Base-by-base conservation (phyloP, 768 basidiomycete genomes). In the Ramaria sp. region DNA sequence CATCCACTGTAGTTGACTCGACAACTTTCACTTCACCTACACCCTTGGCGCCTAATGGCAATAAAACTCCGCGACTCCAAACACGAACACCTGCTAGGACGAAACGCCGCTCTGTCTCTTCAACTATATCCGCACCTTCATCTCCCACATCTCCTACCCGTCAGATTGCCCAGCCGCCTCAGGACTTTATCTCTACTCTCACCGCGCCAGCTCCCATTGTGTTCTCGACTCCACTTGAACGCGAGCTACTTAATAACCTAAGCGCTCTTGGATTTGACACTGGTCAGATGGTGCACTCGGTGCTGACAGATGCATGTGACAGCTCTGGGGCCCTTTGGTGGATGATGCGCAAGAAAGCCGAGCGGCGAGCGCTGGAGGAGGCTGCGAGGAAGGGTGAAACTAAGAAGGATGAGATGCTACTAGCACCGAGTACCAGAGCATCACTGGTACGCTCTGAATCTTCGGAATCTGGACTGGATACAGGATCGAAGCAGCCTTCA, bases 61-160 rank as follows among this genome's bases (percentile, higher is more conserved):
- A 64, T 2, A 71, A 63, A 58, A 61, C 68, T 13, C 78, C 88
- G 25, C 82, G 84, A 27, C 71, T 78, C 59, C 82, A 90, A 3
- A 71, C 82, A 22, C 87, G 94, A 10, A 99, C 95, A 0, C 95
- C 95, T 3, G 91, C 85, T 3, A 81, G 94, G 10, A 98, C 95
- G 2, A 99, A 99, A 66, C 84, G 95, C 3, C 86, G 95, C 22
- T 96, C 93, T 1, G 85, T 97, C 5, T 95, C 93, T 1, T 95
- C 92, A 1, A 84, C 82, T 6, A 71, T 91, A 57, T 87, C 86
- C 30, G 81, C 85, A 49, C 71, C 76, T 9, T 71, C 71, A 9
- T 78, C 80, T 0, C 75, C 78, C 1, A 69, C 69, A 0, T 65
- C 66, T 3, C 80, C 83, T 16, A 81, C 76, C 55, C 45, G 48